Evolutionary conservation across 352 stramenopile genomes (phyloP).

Genomic region (Globisporangium orthogonon): DNA sequence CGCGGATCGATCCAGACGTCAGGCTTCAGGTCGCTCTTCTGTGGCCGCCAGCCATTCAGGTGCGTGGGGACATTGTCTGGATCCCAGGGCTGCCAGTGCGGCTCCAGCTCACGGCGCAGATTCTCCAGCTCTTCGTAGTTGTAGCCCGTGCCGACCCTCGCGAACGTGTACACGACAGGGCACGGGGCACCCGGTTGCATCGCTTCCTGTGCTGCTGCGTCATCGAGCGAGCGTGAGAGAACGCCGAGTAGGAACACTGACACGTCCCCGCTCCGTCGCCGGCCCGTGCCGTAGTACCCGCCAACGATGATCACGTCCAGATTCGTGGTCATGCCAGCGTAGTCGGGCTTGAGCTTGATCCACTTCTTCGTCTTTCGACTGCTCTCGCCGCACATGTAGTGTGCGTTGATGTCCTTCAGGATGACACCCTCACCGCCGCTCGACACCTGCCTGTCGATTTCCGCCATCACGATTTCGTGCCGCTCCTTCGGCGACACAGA

Average conservation of each 20-base stretch:
- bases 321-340: constrained; percentile 80
- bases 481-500: constrained; percentile 64
- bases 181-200: constrained; percentile 39
- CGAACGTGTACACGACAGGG: constrained; percentile 73
- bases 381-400: constrained; percentile 85
- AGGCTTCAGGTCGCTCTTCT: constrained; percentile 64
- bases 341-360: constrained; percentile 87
- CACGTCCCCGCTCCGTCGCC: constrained; percentile 69
- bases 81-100: constrained; percentile 74
- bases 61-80: constrained; percentile 56
- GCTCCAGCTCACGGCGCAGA: constrained; percentile 69
- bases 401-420: constrained; percentile 80
- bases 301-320: constrained; percentile 77
- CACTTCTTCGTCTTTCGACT: constrained; percentile 75
- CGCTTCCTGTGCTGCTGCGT: constrained; percentile 34
- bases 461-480: constrained; percentile 76
- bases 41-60: constrained; percentile 74
- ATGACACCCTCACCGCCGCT: constrained; percentile 82
- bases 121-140: constrained; percentile 69
- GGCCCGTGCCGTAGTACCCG: constrained; percentile 72
- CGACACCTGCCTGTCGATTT: constrained; percentile 61
- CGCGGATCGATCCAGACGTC: constrained; percentile 83
- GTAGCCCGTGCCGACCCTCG: constrained; percentile 81
- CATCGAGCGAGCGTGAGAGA: constrained; percentile 51
- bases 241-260: constrained; percentile 80